These are phyloP conservation scores for Soucietia sequanensis DNA, from an alignment of 805 yeast species.

Conservation along the genomic window DNA sequence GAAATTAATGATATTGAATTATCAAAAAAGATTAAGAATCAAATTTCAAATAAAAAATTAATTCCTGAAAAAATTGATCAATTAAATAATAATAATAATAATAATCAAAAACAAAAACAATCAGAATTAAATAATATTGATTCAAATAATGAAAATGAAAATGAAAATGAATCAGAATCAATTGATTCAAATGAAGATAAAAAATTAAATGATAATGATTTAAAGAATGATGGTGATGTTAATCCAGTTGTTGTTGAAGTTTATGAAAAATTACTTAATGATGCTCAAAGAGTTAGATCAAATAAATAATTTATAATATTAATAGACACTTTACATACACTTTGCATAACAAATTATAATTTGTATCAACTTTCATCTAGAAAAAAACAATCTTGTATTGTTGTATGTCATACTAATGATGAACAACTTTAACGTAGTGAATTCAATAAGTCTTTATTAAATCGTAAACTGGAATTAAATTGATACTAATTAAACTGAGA, in stretches of 20 bases:
- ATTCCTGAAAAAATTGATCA: background rate
- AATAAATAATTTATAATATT: conserved; percentile 31
- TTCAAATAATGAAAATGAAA: conserved; percentile 1
- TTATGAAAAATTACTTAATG: conserved; percentile 68
- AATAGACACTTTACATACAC: too few species aligned
- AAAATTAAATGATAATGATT: conserved; percentile 4
- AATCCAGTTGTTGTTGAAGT: conserved; percentile 63
- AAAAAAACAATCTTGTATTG: background rate
- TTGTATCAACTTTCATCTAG: background rate
- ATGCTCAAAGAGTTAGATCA: conserved; percentile 63
- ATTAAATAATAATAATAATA: conserved; percentile 20
- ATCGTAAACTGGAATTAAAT: too few species aligned
- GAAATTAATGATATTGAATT: conserved; percentile 1
- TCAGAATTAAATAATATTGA: background rate
- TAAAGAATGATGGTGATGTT: conserved; percentile 15
- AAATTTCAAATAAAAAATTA: background rate
- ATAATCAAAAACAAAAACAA: conserved; percentile 2
- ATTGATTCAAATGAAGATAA: conserved; percentile 26
- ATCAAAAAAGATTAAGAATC: background rate
- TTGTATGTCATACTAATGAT: background rate
- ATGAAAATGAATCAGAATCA: conserved; percentile 20
- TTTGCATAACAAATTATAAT: background rate
- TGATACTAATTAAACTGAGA: too few species aligned
- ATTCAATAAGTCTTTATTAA: background rate
- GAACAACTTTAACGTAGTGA: too few species aligned